Conservation (phyloP, 169 alveolate genomes). For the Eimeria acervulina region DNA sequence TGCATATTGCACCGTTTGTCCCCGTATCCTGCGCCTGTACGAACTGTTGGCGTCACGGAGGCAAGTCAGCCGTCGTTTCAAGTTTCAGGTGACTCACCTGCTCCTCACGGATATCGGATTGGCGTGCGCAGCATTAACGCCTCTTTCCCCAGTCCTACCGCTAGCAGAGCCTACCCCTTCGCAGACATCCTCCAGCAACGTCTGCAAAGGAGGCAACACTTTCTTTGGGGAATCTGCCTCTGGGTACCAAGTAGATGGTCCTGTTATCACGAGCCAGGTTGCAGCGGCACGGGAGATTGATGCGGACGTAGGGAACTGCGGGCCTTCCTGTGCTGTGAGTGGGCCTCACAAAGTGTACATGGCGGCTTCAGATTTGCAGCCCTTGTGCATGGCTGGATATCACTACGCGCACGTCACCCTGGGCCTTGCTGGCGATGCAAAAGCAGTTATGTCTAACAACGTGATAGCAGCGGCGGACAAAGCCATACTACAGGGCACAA, state of each 20-base stretch:
- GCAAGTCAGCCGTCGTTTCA: background rate
- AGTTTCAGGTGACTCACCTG: constrained; percentile 27
- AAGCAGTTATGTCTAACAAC: constrained; percentile 55
- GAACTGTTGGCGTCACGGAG: constrained; percentile 66
- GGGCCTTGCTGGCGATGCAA: background rate
- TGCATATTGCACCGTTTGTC: background rate
- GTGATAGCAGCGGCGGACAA: constrained; percentile 52
- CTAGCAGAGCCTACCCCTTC: constrained; percentile 9
- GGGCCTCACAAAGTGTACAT: constrained; percentile 18
- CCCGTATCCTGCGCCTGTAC: constrained; percentile 32
- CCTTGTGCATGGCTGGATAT: constrained; percentile 61
- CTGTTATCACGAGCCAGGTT: background rate
- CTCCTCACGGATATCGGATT: constrained; percentile 60
- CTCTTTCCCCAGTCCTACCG: constrained; percentile 31
- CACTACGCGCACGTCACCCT: constrained; percentile 70
- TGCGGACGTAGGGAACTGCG: background rate
- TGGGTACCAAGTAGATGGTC: background rate
- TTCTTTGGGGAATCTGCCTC: background rate
- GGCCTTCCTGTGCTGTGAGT: constrained; percentile 35
- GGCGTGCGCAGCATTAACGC: constrained; percentile 62
- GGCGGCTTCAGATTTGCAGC: background rate
- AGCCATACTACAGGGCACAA: constrained; percentile 44
- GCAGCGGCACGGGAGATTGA: background rate
- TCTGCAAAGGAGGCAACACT: background rate
- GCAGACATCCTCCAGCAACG: background rate